Conservation (phyloP, 805 yeast species). For the Brettanomyces anomalus region DNA sequence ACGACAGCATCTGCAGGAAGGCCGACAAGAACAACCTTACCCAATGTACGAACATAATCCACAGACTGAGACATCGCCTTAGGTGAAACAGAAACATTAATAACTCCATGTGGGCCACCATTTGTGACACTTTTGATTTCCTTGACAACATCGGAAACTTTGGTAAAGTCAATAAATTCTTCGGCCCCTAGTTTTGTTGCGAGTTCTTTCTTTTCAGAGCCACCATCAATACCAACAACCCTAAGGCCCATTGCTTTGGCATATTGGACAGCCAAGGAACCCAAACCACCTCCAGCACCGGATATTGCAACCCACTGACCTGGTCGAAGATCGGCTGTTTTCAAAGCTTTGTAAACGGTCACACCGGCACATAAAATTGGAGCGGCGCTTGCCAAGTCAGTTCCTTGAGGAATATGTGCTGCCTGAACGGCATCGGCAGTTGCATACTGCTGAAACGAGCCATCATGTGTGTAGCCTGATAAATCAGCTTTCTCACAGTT, state of each 20-base stretch:
- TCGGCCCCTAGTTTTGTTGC: slow-evolving; percentile 55
- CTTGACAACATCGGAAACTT: slow-evolving; percentile 31
- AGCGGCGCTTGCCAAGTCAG: slow-evolving; percentile 67
- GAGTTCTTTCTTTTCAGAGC: slow-evolving; percentile 52
- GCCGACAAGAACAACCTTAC: slow-evolving; percentile 59
- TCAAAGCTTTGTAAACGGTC: slow-evolving; percentile 84
- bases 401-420: slow-evolving; percentile 64
- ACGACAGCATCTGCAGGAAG: slow-evolving; percentile 76
- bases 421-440: slow-evolving; percentile 86
- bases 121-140: slow-evolving; percentile 34
- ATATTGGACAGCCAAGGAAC: slow-evolving; percentile 69
- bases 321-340: slow-evolving; percentile 65
- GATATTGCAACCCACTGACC: slow-evolving; percentile 76
- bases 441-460: slow-evolving; percentile 86
- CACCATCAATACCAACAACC: slow-evolving; percentile 70
- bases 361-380: slow-evolving; percentile 90
- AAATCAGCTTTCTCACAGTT: slow-evolving; percentile 63
- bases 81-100: slow-evolving; percentile 55
- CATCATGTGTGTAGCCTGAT: slow-evolving; percentile 85
- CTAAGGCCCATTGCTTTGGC: slow-evolving; percentile 70
- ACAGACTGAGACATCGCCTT: slow-evolving; percentile 45
- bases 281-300: slow-evolving; percentile 82
- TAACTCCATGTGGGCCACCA: slow-evolving; percentile 60
- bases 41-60: slow-evolving; percentile 50
- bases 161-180: slow-evolving; percentile 46